Conservation (phyloP, 768 basidiomycete genomes). For the Tephrocybe sp. region DNA sequence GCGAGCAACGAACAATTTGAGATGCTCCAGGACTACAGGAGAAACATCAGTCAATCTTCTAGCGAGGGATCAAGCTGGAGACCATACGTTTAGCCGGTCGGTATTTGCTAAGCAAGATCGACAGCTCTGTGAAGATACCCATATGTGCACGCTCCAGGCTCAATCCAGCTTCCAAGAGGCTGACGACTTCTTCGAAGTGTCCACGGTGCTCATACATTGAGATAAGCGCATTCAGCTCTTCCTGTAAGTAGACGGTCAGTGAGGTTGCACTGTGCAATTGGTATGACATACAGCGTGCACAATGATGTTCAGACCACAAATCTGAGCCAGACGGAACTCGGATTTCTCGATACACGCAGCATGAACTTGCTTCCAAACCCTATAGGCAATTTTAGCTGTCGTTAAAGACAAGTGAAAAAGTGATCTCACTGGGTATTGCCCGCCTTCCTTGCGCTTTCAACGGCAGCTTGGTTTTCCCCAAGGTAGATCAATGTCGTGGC, state of each 20-base stretch:
- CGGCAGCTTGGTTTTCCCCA: conserved; percentile 96
- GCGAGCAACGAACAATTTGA: conserved; percentile 91
- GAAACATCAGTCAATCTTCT: conserved; percentile 5
- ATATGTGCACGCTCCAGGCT: conserved; percentile 97
- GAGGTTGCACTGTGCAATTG: background rate
- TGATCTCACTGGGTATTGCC: conserved; percentile 90
- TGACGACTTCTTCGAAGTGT: conserved; percentile 91
- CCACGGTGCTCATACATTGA: conserved; percentile 88
- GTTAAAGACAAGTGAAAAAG: background rate
- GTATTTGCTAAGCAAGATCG: conserved; percentile 93
- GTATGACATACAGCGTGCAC: conserved; percentile 69
- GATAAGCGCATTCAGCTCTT: conserved; percentile 73
- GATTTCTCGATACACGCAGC: conserved; percentile 96
- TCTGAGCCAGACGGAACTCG: conserved; percentile 97
- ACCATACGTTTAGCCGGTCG: conserved; percentile 82
- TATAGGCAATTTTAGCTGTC: conserved; percentile 24
- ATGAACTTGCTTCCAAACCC: conserved; percentile 99
- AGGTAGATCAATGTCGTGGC: conserved; percentile 98
- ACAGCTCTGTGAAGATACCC: conserved; percentile 97
- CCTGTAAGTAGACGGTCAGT: conserved; percentile 39
- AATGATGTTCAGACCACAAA: conserved; percentile 96
- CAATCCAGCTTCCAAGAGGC: conserved; percentile 89
- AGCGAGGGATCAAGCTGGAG: conserved; percentile 10
- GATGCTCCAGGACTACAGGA: conserved; percentile 89
- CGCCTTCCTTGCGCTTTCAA: conserved; percentile 98